Evolutionary conservation across 2,329 filamentous ascomycete genomes (phyloP).

Genomic region (Pleoardoris graminearum): DNA sequence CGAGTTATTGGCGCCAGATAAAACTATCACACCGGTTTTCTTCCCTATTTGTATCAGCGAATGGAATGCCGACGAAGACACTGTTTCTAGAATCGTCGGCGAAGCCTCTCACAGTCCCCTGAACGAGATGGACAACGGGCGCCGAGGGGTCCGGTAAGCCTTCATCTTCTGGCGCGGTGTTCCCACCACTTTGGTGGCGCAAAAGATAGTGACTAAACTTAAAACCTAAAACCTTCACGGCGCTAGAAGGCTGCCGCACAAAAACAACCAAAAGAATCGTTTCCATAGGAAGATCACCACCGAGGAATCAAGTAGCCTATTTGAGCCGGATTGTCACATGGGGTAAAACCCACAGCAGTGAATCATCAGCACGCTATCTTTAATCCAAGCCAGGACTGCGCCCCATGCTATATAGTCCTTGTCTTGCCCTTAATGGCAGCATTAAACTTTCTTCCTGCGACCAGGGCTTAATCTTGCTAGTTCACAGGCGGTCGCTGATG

Average conservation of each 20-base stretch:
- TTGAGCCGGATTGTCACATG: neutral
- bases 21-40: slow-evolving; percentile 22
- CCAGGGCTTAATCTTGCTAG: neutral
- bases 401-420: no score
- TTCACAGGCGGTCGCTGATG: neutral
- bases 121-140: slow-evolving; percentile 17
- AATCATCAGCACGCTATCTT: neutral
- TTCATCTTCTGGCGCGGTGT: slow-evolving; percentile 10
- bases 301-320: neutral
- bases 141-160: slow-evolving; percentile 8
- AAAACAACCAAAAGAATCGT: neutral
- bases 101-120: slow-evolving; percentile 25
- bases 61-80: slow-evolving; percentile 29
- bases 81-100: slow-evolving; percentile 23
- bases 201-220: slow-evolving; percentile 9
- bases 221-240: slow-evolving; percentile 19
- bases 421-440: no score
- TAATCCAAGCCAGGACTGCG: neutral
- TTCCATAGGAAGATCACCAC: neutral
- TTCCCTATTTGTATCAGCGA: slow-evolving; percentile 28
- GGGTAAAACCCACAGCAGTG: neutral
- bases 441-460: neutral
- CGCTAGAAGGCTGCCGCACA: neutral
- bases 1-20: neutral
- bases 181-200: slow-evolving; percentile 5